phyloP scores from a whole-genome alignment of 495 filamentous ascomycete species.

The Xylaria palmicola region DNA sequence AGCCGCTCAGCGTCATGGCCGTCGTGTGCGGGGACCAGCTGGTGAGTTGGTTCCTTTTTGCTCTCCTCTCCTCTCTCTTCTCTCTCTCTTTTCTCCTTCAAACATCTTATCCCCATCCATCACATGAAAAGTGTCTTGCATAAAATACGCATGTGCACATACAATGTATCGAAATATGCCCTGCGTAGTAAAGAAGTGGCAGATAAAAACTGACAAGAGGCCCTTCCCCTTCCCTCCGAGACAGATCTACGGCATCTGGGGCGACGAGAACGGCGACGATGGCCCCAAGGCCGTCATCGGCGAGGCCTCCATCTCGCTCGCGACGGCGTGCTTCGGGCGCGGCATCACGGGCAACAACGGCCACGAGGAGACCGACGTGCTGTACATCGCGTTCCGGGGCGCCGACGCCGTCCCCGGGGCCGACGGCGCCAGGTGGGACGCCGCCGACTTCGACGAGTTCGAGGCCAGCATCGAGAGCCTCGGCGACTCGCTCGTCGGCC shows the following conservation, averaged over 20 bases:
- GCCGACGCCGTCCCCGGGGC: conserved; percentile 47
- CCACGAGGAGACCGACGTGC: conserved; percentile 49
- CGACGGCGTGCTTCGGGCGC: conserved; percentile 55
- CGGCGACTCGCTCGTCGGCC: conserved; percentile 42
- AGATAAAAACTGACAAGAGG: not conserved
- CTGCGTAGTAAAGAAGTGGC: too few relatives aligned
- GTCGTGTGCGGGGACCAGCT: conserved; percentile 60
- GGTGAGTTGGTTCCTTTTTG: conserved; percentile 32
- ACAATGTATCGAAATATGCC: too few relatives aligned
- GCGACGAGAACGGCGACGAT: conserved; percentile 60
- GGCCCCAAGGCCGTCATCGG: conserved; percentile 48
- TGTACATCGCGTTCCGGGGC: conserved; percentile 58
- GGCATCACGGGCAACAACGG: conserved; percentile 50
- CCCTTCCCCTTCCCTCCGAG: too few relatives aligned
- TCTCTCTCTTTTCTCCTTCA: not conserved
- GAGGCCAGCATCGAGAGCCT: conserved; percentile 48
- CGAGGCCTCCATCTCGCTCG: conserved; percentile 58
- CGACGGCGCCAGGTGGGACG: conserved; percentile 50
- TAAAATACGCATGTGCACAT: too few relatives aligned
- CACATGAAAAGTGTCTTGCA: too few relatives aligned
- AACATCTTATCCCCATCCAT: too few relatives aligned
- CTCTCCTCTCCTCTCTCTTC: not conserved
- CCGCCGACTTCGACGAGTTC: conserved; percentile 43
- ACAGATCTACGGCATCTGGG: conserved; percentile 66
- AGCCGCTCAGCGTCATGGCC: conserved; percentile 62